phyloP scores from a whole-genome alignment of 2,329 filamentous ascomycete genomes.

The Colletotrichum theobromicola region DNA sequence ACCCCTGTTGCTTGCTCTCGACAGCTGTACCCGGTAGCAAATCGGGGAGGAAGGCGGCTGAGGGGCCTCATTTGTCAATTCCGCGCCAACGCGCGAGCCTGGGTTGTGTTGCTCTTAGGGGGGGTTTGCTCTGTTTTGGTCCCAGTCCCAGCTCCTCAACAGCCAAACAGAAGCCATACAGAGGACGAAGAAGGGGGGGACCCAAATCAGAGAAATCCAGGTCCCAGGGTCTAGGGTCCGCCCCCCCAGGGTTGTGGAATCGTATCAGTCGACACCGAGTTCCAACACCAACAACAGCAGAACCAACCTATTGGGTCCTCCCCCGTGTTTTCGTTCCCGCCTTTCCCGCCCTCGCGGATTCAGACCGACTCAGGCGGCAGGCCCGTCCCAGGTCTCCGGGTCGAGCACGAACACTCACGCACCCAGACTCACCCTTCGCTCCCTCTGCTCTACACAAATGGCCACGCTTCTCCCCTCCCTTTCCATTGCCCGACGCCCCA shows the following conservation, averaged over 20 bases:
- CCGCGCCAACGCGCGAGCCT: not conserved
- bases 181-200: not conserved
- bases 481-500: not conserved
- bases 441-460: not conserved
- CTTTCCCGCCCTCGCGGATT: slow-evolving; percentile 19
- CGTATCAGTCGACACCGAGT: not conserved
- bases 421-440: not conserved
- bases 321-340: slow-evolving; percentile 18
- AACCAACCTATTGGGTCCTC: slow-evolving; percentile 18
- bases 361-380: slow-evolving; percentile 16
- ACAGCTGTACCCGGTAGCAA: slow-evolving; percentile 7
- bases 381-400: slow-evolving; percentile 9
- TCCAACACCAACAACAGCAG: slow-evolving; percentile 4
- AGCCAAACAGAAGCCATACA: not conserved
- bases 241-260: not conserved
- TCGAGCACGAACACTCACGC: not conserved
- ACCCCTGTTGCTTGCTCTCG: not conserved
- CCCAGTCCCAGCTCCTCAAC: not conserved
- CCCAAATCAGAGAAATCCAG: not conserved
- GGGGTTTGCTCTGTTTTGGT: not conserved
- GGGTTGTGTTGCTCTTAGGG: not conserved
- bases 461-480: not conserved
- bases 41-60: slow-evolving; percentile 14
- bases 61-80: not conserved
- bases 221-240: slow-evolving; percentile 14